A percentile compares a stretch with the other conserved stretches of the same genome.
These are phyloP conservation scores for Ophioceras dolichostomum DNA, from an alignment of 2,329 filamentous ascomycete species.

Conservation along the genomic window DNA sequence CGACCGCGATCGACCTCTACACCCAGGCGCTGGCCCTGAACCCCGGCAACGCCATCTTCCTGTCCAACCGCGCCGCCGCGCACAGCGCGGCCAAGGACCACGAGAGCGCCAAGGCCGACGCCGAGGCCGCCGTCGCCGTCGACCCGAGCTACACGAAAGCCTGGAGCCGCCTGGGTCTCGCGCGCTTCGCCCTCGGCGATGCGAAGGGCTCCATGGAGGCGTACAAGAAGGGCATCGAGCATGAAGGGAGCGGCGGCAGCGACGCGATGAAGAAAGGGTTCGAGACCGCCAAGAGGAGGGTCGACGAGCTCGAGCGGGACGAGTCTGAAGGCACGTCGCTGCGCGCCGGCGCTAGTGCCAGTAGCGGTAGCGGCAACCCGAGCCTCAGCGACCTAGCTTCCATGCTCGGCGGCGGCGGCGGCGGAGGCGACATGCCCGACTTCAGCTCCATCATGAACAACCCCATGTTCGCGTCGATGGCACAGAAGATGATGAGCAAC, in stretches of 20 bases:
- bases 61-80: conserved; percentile 93
- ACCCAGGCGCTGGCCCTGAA: conserved; percentile 71
- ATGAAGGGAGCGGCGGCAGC: conserved; percentile 86
- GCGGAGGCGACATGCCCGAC: conserved; percentile 76
- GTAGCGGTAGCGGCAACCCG: conserved; percentile 45
- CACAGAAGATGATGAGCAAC: conserved; percentile 94
- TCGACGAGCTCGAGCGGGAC: conserved; percentile 62
- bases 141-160: conserved; percentile 96
- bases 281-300: conserved; percentile 81
- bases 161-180: conserved; percentile 87
- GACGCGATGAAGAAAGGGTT: conserved; percentile 96
- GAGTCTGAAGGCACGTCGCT: conserved; percentile 21
- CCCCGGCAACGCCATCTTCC: conserved; percentile 86
- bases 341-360: neutral
- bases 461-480: conserved; percentile 97
- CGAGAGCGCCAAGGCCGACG: conserved; percentile 71
- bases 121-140: conserved; percentile 75
- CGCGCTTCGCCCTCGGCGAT: conserved; percentile 83
- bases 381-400: conserved; percentile 58
- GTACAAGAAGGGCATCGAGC: conserved; percentile 83
- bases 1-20: conserved; percentile 72
- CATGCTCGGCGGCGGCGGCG: conserved; percentile 53
- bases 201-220: conserved; percentile 88
- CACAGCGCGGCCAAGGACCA: conserved; percentile 80
- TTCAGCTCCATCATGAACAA: conserved; percentile 84